Conservation (phyloP, 257 asterid genomes). For the Prunella vulgaris region DNA sequence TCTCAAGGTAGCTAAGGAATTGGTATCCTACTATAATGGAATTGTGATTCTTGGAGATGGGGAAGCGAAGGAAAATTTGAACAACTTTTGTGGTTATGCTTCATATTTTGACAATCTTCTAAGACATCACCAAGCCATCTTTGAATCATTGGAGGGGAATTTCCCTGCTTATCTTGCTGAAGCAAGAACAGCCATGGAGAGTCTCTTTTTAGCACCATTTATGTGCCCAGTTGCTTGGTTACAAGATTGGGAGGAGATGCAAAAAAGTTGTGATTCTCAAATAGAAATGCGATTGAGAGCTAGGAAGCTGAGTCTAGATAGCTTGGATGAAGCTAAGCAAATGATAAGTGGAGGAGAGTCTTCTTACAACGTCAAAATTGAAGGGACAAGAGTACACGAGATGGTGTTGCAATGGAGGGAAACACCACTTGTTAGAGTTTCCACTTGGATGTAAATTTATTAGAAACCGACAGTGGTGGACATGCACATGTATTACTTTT, state of each 20-base stretch:
- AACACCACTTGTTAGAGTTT: conserved; percentile 54
- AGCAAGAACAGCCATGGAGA: conserved; percentile 65
- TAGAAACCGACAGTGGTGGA: not conserved
- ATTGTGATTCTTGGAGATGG: conserved; percentile 60
- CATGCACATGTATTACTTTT: not conserved
- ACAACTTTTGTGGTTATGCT: conserved; percentile 21
- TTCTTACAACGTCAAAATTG: conserved; percentile 32
- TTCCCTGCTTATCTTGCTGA: conserved; percentile 57
- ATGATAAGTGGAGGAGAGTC: conserved; percentile 42
- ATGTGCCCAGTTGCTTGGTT: conserved; percentile 47
- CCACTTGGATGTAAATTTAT: conserved; percentile 50
- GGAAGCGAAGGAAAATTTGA: conserved; percentile 31
- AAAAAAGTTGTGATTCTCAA: not conserved
- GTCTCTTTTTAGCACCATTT: conserved; percentile 48
- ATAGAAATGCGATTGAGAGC: conserved; percentile 21
- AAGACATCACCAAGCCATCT: conserved; percentile 44
- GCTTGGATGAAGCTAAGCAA: conserved; percentile 51
- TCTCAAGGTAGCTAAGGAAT: conserved; percentile 37
- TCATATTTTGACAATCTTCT: conserved; percentile 38
- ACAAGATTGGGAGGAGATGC: conserved; percentile 37
- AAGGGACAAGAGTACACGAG: conserved; percentile 33
- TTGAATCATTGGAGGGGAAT: conserved; percentile 56
- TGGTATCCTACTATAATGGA: conserved; percentile 32
- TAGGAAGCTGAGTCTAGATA: conserved; percentile 39
- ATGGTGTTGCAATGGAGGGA: conserved; percentile 65